Evolutionary conservation across 108 stramenopile species (phyloP).

Genomic region (Fistulifera solaris): DNA sequence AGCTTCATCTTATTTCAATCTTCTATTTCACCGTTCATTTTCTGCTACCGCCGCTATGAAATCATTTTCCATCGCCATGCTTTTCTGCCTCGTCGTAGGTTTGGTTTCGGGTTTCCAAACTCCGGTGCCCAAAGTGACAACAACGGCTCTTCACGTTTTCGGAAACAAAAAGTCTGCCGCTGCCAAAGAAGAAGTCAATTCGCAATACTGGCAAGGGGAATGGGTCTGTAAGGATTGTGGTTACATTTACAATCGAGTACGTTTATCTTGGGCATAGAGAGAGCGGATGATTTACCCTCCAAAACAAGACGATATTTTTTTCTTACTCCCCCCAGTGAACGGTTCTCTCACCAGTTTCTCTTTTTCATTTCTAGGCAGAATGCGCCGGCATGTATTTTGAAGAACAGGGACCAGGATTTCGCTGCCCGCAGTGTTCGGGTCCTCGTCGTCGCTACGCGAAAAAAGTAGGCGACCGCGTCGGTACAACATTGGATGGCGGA

Average conservation of each 20-base stretch:
- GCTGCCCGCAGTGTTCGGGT: slow-evolving; percentile 95
- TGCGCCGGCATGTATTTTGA: slow-evolving; percentile 93
- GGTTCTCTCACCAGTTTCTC: not conserved
- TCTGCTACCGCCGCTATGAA: not conserved
- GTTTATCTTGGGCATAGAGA: slow-evolving; percentile 8
- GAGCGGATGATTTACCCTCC: too few relatives aligned
- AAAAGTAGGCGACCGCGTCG: slow-evolving; percentile 92
- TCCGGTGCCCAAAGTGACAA: not conserved
- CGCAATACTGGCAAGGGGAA: slow-evolving; percentile 90
- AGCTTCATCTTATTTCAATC: not conserved
- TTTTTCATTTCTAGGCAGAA: slow-evolving; percentile 37
- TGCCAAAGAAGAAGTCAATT: slow-evolving; percentile 44
- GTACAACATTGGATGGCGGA: slow-evolving; percentile 93
- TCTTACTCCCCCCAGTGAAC: too few relatives aligned
- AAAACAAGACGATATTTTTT: too few relatives aligned
- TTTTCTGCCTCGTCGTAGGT: not conserved
- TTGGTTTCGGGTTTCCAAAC: slow-evolving; percentile 3
- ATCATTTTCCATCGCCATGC: not conserved
- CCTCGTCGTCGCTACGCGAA: slow-evolving; percentile 96
- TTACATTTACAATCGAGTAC: slow-evolving; percentile 89
- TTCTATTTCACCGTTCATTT: not conserved
- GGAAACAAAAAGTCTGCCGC: slow-evolving; percentile 68
- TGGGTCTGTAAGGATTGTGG: slow-evolving; percentile 98
- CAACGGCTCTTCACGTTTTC: slow-evolving; percentile 67
- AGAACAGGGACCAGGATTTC: slow-evolving; percentile 88